Evolutionary conservation across 2,329 filamentous ascomycete species (phyloP), one percentile per base, ranked within the genome.

Genomic region (Verticillium klebahnii): DNA sequence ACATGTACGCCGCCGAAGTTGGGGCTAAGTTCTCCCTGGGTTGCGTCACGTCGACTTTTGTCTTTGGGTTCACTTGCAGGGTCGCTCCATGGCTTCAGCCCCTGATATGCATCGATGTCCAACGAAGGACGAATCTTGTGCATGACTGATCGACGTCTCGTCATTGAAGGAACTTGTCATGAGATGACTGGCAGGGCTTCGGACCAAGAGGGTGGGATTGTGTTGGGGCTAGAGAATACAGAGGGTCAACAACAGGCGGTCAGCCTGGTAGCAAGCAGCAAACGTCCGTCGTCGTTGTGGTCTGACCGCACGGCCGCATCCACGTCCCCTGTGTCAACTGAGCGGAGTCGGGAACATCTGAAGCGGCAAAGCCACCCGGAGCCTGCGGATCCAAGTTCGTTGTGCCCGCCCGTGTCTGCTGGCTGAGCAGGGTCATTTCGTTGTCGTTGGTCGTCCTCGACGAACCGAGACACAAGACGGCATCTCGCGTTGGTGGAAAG

Each of bases 341-440:
- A 25, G 57, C 57, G 57, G 57, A 40, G 57, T 31, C 37, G 39
- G 57, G 23, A 25, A 31, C 57, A 58, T 50, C 57, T 58, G 57
- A 58, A 32, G 57, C 57, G 45, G 57, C 57, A 32, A 32, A 58
- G 57, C 37, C 57, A 57, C 55, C 55, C 55, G 55, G 37, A 19
- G 29, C 12, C 25, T 19, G 56, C 37, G 37, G 15, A 40, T 17
- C 45, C 23, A 23, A n/a, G 19, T 19, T 19, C 23, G 40, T 12
- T 50, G 40, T 23, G 40, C 3, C 12, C 25, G 34, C 40, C 40
- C n/a, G 45, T 29, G n/a, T 25, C 19, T 52, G 12, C 15, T 6
- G 9, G 45, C 45, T 19, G n/a, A 25, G 45, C 45, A 52, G 45
- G 45, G 45, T 19, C 25, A 9, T 52, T n/a, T 40, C 14, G 34